Base-by-base conservation (phyloP, 305 asterid species). In the Fraxinus ornus region DNA sequence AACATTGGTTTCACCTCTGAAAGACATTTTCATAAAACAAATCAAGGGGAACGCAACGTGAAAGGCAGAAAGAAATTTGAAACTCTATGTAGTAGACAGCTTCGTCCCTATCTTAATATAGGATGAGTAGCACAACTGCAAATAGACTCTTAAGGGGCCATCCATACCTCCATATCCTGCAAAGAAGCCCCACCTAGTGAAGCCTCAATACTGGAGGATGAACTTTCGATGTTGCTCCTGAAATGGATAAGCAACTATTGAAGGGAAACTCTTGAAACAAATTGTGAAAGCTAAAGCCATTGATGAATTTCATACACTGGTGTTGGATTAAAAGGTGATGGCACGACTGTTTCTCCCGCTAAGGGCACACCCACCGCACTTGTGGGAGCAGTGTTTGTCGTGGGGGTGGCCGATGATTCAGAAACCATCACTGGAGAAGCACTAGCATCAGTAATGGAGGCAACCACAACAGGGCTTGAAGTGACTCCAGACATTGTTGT, bases 161-260 rank as follows among this genome's bases (percentile, higher is more conserved):
- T 71, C 17, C 72, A 62, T 90, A 94, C 99, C 98, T 91, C 98
- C 74, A 81, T 85, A 80, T 91, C 97, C 87, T 88, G 93, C 74
- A 88, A n/a, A 52, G 93, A 92, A 84, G 96, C 89, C 88, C 88
- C 95, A 79, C 79, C 93, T 36, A 78, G 83, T 77, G 98, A 86
- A 73, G 60, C 81, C 47, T 86, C 88, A 85, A 70, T 85, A 80
- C 75, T 89, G 76, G 91, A 82, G 62, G 94, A 86, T 80, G 80
- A 83, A 85, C 80, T 90, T 76, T 89, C 95, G 71, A 35, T 6
- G 85, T 86, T 84, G 82, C 83, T 86, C 90, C 94, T 89, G 89
- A 75, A 83, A 85, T 84, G 60, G 82, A 64, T 78, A 44, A 83
- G 33, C 72, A 76, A 81, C 57, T 75, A 83, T 75, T 73, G 36